phyloP scores from a whole-genome alignment of 2,329 filamentous ascomycete genomes.

The Penicillium corylophilum region DNA sequence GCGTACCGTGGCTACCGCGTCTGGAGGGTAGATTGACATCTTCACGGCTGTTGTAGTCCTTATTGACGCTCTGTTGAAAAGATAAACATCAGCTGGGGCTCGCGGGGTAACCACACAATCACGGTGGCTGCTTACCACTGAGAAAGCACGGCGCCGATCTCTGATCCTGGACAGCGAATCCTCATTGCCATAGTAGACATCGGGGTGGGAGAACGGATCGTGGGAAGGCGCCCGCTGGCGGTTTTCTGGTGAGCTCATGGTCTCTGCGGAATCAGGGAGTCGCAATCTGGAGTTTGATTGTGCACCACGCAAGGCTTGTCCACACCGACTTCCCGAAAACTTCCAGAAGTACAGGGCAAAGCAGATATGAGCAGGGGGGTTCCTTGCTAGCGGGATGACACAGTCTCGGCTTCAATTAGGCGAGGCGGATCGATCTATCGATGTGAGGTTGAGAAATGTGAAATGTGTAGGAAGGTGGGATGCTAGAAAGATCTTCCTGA shows the following conservation, averaged over 20 bases:
- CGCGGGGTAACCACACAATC: slow-evolving; percentile 13
- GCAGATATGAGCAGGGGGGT: slow-evolving; percentile 2
- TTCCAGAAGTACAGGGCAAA: neutral
- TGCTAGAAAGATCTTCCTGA: slow-evolving; percentile 9
- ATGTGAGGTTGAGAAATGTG: slow-evolving; percentile 1
- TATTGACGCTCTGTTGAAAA: slow-evolving; percentile 28
- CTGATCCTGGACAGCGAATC: slow-evolving; percentile 48
- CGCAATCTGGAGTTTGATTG: slow-evolving; percentile 14
- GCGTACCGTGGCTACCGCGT: slow-evolving; percentile 47
- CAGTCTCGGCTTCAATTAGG: slow-evolving; percentile 5
- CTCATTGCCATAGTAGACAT: slow-evolving; percentile 59
- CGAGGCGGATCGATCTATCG: neutral
- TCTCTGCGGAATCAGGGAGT: slow-evolving; percentile 13
- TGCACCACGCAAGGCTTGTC: slow-evolving; percentile 19
- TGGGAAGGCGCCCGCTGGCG: slow-evolving; percentile 44
- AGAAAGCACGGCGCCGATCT: slow-evolving; percentile 54
- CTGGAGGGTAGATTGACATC: slow-evolving; percentile 37
- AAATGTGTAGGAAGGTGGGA: slow-evolving; percentile 9
- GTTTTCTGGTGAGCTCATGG: slow-evolving; percentile 43
- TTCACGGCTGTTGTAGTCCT: slow-evolving; percentile 36
- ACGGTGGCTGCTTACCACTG: slow-evolving; percentile 48
- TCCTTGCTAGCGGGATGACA: slow-evolving; percentile 3
- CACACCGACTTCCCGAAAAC: slow-evolving; percentile 21
- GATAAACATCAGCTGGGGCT: slow-evolving; percentile 13
- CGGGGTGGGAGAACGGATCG: slow-evolving; percentile 59